Conservation (phyloP, 2,329 filamentous ascomycete genomes). For the Apiospora rasikravindrae region DNA sequence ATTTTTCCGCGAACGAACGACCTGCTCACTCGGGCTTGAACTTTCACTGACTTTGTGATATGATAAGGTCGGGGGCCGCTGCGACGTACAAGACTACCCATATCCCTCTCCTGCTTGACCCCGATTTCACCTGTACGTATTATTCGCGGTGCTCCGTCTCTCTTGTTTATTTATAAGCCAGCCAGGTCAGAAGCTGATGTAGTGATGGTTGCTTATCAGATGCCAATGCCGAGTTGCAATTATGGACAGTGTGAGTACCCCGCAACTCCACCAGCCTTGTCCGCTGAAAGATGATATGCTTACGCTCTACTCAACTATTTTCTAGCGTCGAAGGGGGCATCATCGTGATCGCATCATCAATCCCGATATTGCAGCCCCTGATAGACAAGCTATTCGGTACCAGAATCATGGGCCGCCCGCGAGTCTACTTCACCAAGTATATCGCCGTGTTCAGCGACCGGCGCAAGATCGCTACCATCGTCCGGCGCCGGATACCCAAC, state of each 20-base stretch:
- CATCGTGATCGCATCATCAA: conserved; percentile 44
- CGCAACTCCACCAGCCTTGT: background rate
- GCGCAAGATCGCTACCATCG: background rate
- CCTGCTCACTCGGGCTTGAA: background rate
- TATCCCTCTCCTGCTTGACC: conserved; percentile 32
- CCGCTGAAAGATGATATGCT: background rate
- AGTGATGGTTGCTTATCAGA: conserved; percentile 26
- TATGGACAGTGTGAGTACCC: conserved; percentile 49
- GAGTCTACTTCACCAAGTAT: background rate
- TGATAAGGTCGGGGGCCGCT: conserved; percentile 32
- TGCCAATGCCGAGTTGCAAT: conserved; percentile 47
- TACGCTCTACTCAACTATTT: too few relatives aligned
- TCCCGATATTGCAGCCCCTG: conserved; percentile 42
- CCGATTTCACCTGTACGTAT: conserved; percentile 35
- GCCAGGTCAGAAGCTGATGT: background rate
- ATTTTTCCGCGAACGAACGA: background rate
- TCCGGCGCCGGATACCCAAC: background rate
- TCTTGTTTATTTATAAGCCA: background rate
- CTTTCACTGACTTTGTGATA: background rate
- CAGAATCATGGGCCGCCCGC: background rate
- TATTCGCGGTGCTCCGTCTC: too few relatives aligned
- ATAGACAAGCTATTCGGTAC: background rate
- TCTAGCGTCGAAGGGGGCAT: conserved; percentile 40
- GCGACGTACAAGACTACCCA: conserved; percentile 40
- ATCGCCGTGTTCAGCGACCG: background rate